Percentiles rank a stretch among this genome's conserved stretches.
These are phyloP conservation scores for Dillenia turbinata DNA, from an alignment of 164 flowering plant species.

Conservation along the genomic window DNA sequence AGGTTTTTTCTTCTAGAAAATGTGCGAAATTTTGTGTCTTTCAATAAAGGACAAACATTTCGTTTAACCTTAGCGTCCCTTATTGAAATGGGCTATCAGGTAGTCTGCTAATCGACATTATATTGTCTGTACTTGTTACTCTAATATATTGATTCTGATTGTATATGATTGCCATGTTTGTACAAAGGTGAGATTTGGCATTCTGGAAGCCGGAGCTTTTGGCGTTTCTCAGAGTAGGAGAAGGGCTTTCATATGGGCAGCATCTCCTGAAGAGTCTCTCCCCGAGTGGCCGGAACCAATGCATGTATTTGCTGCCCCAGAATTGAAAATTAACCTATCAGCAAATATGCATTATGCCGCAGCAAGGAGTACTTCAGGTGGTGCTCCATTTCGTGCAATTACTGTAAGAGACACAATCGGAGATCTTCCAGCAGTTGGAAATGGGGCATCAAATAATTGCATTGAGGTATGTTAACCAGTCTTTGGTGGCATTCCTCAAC, in stretches of 20 bases:
- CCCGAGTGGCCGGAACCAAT: conserved; percentile 99
- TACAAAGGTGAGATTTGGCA: conserved; percentile 83
- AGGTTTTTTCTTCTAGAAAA: conserved; percentile 88
- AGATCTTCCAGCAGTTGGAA: conserved; percentile 80
- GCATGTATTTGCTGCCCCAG: conserved; percentile 88
- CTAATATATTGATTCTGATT: neutral
- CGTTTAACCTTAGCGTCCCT: conserved; percentile 84
- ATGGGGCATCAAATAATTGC: conserved; percentile 58
- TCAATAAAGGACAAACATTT: conserved; percentile 95
- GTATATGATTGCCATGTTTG: neutral
- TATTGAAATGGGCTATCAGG: conserved; percentile 99
- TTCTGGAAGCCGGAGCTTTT: conserved; percentile 89
- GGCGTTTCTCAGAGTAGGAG: conserved; percentile 95
- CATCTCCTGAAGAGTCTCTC: conserved; percentile 73
- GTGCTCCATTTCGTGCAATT: conserved; percentile 86
- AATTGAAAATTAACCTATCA: conserved; percentile 60
- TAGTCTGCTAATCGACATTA: conserved; percentile 14
- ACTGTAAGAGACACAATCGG: conserved; percentile 92
- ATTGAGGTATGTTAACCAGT: conserved; percentile 36
- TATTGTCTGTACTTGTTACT: neutral
- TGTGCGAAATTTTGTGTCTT: conserved; percentile 84
- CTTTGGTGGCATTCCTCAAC: neutral
- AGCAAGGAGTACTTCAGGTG: conserved; percentile 71
- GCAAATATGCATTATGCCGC: conserved; percentile 66
- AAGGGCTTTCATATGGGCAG: conserved; percentile 97